These are phyloP conservation scores for Hypomyces perniciosus DNA, from an alignment of 2,329 filamentous ascomycete species.

Conservation along the genomic window DNA sequence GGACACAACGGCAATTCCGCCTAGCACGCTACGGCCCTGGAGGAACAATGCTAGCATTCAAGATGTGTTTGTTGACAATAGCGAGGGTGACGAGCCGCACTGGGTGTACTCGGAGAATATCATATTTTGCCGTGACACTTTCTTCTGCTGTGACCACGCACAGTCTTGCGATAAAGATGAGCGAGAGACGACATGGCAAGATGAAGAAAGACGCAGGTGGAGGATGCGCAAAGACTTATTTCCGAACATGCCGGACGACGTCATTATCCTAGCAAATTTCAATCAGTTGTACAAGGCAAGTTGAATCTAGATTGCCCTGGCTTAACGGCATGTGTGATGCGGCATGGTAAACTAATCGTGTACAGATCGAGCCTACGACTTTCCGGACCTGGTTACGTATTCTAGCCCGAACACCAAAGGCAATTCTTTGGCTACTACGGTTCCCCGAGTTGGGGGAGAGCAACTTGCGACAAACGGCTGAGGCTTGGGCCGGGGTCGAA, in stretches of 20 bases:
- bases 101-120: conserved; percentile 98
- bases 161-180: conserved; percentile 77
- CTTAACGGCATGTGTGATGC: not conserved
- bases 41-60: conserved; percentile 68
- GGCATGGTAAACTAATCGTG: not conserved
- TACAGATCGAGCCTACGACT: conserved; percentile 89
- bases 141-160: conserved; percentile 96
- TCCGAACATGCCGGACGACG: conserved; percentile 71
- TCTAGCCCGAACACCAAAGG: conserved; percentile 74
- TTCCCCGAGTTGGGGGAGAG: conserved; percentile 91
- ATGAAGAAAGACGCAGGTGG: conserved; percentile 79
- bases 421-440: conserved; percentile 90
- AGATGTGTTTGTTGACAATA: conserved; percentile 62
- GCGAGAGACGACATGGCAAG: conserved; percentile 66
- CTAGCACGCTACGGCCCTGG: conserved; percentile 72
- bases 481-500: conserved; percentile 74
- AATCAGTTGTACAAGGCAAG: conserved; percentile 96
- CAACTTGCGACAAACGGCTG: conserved; percentile 75
- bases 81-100: conserved; percentile 61
- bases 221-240: conserved; percentile 90
- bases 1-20: conserved; percentile 80
- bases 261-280: conserved; percentile 92
- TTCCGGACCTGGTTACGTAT: conserved; percentile 96
- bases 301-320: not conserved
- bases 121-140: conserved; percentile 88